A percentile compares a stretch with the other conserved stretches of the same genome.
Evolutionary conservation across 1,284 basidiomycete species (phyloP).

Genomic region (Chondrostereum purpureum): DNA sequence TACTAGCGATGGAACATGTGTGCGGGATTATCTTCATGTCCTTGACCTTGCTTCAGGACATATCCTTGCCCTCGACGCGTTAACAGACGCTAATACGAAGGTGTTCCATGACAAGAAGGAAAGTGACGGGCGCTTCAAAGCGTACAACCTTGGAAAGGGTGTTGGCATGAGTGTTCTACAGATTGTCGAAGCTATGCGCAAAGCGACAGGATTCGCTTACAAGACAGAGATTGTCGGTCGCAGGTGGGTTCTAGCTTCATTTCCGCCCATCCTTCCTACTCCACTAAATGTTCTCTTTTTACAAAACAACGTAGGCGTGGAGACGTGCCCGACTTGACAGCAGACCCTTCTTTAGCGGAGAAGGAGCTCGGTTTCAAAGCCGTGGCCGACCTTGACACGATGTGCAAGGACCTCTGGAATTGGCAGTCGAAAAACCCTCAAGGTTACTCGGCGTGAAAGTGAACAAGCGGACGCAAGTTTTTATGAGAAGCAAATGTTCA

Average conservation of each 20-base stretch:
- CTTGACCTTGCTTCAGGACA: conserved; percentile 94
- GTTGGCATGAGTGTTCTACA: conserved; percentile 89
- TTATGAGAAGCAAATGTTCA: too few relatives aligned
- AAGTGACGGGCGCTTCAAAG: conserved; percentile 74
- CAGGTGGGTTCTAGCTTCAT: too few relatives aligned
- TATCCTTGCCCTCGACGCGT: conserved; percentile 85
- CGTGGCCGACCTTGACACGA: conserved; percentile 71
- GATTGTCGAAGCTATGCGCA: conserved; percentile 94
- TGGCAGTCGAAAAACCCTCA: conserved; percentile 84
- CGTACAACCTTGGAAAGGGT: conserved; percentile 96
- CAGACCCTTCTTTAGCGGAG: conserved; percentile 87
- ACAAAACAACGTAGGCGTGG: conserved; percentile 54
- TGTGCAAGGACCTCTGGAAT: conserved; percentile 93
- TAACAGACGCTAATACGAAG: conserved; percentile 53
- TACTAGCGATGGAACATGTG: conserved; percentile 86
- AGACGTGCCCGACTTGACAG: conserved; percentile 96
- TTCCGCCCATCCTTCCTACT: background rate
- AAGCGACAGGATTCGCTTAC: conserved; percentile 85
- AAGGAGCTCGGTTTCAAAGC: conserved; percentile 95
- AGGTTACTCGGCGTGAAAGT: conserved; percentile 42
- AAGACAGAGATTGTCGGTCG: conserved; percentile 87
- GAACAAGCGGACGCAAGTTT: background rate
- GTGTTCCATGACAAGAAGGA: conserved; percentile 48
- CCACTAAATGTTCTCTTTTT: background rate
- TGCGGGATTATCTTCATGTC: conserved; percentile 97